Conservation (phyloP, 1,139 yeast genomes). For the Saccharomyces pastorianus region DNA sequence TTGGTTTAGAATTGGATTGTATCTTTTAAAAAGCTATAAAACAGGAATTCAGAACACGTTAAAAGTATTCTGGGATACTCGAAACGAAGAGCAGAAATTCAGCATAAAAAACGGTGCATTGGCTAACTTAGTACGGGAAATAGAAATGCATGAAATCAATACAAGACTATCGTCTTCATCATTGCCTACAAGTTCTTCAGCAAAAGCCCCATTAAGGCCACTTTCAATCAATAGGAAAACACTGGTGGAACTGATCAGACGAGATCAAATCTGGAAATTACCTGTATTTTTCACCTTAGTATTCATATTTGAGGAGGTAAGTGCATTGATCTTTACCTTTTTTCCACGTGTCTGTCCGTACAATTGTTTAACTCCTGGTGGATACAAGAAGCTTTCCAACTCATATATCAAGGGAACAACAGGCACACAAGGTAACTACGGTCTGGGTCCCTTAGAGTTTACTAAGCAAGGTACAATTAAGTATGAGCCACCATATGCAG, state of each 20-base stretch:
- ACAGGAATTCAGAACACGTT: constrained; percentile 22
- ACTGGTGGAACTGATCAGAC: constrained; percentile 21
- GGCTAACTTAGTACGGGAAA: constrained; percentile 10
- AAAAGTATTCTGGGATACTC: constrained; percentile 13
- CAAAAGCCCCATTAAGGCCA: not conserved
- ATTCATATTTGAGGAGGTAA: constrained; percentile 25
- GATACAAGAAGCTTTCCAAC: constrained; percentile 18
- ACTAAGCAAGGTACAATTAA: not conserved
- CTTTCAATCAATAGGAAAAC: constrained; percentile 15
- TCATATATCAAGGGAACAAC: constrained; percentile 2
- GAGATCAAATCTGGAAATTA: constrained; percentile 24
- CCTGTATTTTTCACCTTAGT: constrained; percentile 22
- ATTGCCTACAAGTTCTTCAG: not conserved
- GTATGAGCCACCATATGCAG: constrained; percentile 6
- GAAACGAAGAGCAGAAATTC: not conserved
- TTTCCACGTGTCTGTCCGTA: constrained; percentile 26
- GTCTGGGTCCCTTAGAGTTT: not conserved
- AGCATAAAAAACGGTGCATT: not conserved
- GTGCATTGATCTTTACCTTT: constrained; percentile 21
- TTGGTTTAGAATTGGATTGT: constrained; percentile 24
- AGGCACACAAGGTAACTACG: not conserved
- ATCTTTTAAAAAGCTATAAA: constrained; percentile 18
- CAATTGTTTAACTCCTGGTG: constrained; percentile 26
- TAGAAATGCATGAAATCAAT: constrained; percentile 18
- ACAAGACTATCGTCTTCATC: not conserved